Base-by-base conservation (phyloP, 2,329 filamentous ascomycete genomes). In the Cadophora sp. region DNA sequence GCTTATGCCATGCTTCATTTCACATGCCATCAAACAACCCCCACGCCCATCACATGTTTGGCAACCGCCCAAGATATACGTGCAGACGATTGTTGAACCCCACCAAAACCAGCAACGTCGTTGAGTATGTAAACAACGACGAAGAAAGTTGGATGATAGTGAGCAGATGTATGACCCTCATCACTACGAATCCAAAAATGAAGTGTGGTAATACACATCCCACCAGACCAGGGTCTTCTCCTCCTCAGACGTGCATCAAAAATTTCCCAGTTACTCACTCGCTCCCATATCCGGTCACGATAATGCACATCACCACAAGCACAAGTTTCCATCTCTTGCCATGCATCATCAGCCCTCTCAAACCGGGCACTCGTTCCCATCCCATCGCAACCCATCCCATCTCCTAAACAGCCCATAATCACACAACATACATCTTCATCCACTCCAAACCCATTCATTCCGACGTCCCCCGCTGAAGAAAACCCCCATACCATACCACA, bases 21-120 rank as follows among this genome's bases (percentile, higher is more conserved):
- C 56, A 51, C 62, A 60, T 51, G 55, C n/a, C n/a, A n/a, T n/a
- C n/a, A n/a, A n/a, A n/a, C 55, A 55, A 40, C 58, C 29, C 64
- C 34, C 37, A 59, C 48, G 55, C 11, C 24, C 55, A 59, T 59
- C 31, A 6, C 31, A 24, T 59, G n/a, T 40, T 11, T 26, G 26
- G 26, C 8, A 31, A 5, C 4, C 16, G 8, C 63, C 59, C 31
- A 37, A 64, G 19, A 61, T n/a, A 53, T 29, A 26, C 46, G 19
- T 48, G n/a, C 43, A 14, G 26, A 22, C 29, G 34, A 67, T n/a
- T 22, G 31, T 40, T 48, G 12, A 31, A 53, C 66, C 24, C 27
- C 65, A 63, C 56, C 50, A 11, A 40, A n/a, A 26, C 31, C 37
- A 50, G 34, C 31, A 58, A 37, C 11, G 40, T 19, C 40, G 19